Evolutionary conservation across 345 rosid species (phyloP).

Genomic region (Trapa bicornis): DNA sequence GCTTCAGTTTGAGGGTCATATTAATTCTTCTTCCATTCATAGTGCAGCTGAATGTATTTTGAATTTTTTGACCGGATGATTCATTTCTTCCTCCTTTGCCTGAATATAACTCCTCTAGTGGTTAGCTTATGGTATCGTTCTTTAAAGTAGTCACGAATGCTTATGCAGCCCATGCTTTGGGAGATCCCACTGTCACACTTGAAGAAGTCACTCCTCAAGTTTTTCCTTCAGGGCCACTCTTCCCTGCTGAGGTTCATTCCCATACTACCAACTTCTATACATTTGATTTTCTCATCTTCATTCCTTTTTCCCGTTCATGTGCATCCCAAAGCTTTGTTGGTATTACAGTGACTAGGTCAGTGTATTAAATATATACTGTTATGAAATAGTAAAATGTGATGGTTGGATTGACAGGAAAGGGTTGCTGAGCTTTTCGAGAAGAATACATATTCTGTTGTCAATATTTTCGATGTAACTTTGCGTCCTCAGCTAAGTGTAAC

Average conservation of each 20-base stretch:
- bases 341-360: neutral
- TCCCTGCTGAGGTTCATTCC: conserved; percentile 66
- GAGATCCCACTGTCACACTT: conserved; percentile 65
- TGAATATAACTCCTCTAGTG: neutral
- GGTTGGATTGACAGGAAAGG: conserved; percentile 49
- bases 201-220: conserved; percentile 78
- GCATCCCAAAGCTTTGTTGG: neutral
- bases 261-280: neutral
- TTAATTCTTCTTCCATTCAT: neutral
- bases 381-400: neutral
- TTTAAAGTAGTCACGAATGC: neutral
- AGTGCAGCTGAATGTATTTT: neutral
- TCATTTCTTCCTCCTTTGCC: neutral
- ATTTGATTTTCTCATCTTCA: neutral
- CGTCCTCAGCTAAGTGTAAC: conserved; percentile 86
- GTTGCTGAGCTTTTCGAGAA: conserved; percentile 70
- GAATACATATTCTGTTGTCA: conserved; percentile 81
- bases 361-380: neutral
- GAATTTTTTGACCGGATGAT: neutral
- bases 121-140: neutral
- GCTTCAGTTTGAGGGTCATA: neutral
- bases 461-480: conserved; percentile 84
- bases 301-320: neutral
- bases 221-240: conserved; percentile 63
- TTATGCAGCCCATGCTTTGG: conserved; percentile 62